Conservation (phyloP, 495 filamentous ascomycete genomes). For the Glutinoglossum americanum region DNA sequence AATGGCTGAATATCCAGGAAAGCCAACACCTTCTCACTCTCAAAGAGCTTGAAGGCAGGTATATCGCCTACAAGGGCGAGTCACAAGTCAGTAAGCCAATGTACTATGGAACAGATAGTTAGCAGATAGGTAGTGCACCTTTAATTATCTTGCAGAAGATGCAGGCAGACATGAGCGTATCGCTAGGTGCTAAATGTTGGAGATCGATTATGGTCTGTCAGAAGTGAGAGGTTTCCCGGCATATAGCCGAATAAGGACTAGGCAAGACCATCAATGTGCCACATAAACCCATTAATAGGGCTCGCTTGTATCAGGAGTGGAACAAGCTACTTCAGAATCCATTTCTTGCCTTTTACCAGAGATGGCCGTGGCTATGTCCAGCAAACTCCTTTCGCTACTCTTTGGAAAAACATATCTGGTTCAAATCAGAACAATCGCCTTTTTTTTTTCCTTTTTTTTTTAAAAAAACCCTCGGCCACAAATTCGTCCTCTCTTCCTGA, state of each 20-base stretch:
- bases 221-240: not conserved
- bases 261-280: not conserved
- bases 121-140: slow-evolving; percentile 26
- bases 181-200: not conserved
- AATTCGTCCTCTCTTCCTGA: too few relatives aligned
- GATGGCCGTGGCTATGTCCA: slow-evolving; percentile 39
- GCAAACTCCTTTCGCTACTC: slow-evolving; percentile 34
- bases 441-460: slow-evolving; percentile 2
- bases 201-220: not conserved
- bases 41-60: slow-evolving; percentile 16
- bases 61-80: slow-evolving; percentile 3
- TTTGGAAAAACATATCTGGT: slow-evolving; percentile 29
- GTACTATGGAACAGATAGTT: not conserved
- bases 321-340: slow-evolving; percentile 35
- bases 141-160: slow-evolving; percentile 99
- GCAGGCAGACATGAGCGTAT: slow-evolving; percentile 33
- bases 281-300: not conserved
- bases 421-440: slow-evolving; percentile 1
- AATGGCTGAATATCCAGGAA: slow-evolving; percentile 94
- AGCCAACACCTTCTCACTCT: slow-evolving; percentile 77
- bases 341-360: slow-evolving; percentile 56
- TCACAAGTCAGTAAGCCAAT: not conserved
- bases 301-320: slow-evolving; percentile 19
- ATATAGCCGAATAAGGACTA: not conserved
- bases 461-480: too few relatives aligned